Conservation (phyloP, 371 early-diverging fungal species). For the Saksenaea oblongispora region DNA sequence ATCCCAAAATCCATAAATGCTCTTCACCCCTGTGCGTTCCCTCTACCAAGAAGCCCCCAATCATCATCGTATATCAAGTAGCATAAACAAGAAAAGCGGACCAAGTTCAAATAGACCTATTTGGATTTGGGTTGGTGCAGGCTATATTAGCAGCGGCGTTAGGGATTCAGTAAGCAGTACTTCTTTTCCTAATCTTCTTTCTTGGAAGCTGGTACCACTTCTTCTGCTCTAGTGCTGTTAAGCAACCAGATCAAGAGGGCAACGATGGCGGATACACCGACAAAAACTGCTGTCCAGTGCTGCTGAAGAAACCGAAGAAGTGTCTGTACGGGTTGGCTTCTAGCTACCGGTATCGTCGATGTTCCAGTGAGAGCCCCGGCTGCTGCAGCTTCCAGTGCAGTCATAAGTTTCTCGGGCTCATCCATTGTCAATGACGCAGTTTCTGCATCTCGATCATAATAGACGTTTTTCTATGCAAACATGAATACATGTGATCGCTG, state of each 20-base stretch:
- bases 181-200: not conserved
- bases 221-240: not conserved
- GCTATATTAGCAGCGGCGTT: not conserved
- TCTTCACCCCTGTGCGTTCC: too few species aligned
- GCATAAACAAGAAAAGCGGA: too few species aligned
- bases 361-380: not conserved
- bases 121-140: too few species aligned
- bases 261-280: not conserved
- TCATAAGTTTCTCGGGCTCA: slow-evolving; percentile 3
- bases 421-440: slow-evolving; percentile 8
- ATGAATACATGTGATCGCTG: not conserved
- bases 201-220: not conserved
- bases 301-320: not conserved
- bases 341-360: not conserved
- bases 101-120: too few species aligned
- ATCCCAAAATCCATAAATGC: too few species aligned
- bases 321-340: not conserved
- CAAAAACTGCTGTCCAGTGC: not conserved
- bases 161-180: not conserved
- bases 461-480: slow-evolving; percentile 1
- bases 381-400: not conserved
- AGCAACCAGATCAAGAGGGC: not conserved
- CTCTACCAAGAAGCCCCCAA: too few species aligned
- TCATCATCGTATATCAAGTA: too few species aligned
- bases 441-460: slow-evolving; percentile 10